phyloP scores from a whole-genome alignment of 2,329 filamentous ascomycete genomes.

The Cercospora zeae-maydis region DNA sequence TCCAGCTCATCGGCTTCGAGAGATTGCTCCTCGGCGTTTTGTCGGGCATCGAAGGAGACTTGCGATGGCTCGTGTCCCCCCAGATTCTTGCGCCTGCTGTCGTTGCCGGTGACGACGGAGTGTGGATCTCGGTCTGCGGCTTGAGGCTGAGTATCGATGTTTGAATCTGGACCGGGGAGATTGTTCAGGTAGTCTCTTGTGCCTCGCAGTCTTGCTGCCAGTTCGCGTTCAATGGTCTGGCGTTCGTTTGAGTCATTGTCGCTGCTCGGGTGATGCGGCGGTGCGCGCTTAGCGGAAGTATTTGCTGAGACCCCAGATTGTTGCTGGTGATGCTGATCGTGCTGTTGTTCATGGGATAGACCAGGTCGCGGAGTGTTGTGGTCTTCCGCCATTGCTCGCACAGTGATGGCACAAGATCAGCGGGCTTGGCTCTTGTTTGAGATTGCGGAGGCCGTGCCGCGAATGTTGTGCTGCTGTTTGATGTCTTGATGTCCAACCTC shows the following conservation, averaged over 20 bases:
- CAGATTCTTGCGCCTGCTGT: conserved; percentile 1
- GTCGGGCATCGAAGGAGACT: conserved; percentile 13
- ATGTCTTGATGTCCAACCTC: background rate
- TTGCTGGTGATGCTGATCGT: background rate
- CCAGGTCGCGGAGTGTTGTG: background rate
- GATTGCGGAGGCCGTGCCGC: background rate
- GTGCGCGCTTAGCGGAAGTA: conserved; percentile 2
- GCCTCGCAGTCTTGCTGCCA: conserved; percentile 19
- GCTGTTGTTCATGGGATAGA: background rate
- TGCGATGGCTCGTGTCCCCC: background rate
- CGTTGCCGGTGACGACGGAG: background rate
- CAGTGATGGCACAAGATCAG: background rate
- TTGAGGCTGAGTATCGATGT: background rate
- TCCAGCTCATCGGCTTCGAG: conserved; percentile 38
- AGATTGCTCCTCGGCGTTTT: conserved; percentile 36
- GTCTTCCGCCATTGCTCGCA: background rate
- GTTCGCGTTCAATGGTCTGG: conserved; percentile 18
- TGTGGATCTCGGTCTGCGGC: background rate
- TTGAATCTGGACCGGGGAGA: background rate
- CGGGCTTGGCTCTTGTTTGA: background rate
- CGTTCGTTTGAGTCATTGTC: conserved; percentile 5
- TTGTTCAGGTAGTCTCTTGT: conserved; percentile 16
- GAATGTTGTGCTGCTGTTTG: background rate
- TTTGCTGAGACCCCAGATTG: background rate
- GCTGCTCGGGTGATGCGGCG: background rate